These are phyloP conservation scores for Trichoderma atroviride DNA, from an alignment of 2,329 filamentous ascomycete species.

Conservation along the genomic window DNA sequence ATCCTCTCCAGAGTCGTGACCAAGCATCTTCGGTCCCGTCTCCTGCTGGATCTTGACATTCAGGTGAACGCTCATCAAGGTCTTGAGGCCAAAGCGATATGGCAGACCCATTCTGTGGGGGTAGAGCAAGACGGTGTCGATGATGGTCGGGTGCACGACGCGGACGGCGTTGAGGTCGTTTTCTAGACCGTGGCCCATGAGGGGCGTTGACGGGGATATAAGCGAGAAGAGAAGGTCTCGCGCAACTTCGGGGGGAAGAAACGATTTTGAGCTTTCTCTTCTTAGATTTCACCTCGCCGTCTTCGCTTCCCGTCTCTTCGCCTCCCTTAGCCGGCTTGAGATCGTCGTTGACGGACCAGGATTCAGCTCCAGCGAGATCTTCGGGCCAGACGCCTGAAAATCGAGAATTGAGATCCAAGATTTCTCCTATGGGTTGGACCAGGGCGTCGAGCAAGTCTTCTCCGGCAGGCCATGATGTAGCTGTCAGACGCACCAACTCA, in stretches of 20 bases:
- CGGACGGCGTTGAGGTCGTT: slow-evolving; percentile 89
- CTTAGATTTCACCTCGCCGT: slow-evolving; percentile 37
- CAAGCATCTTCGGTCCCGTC: slow-evolving; percentile 51
- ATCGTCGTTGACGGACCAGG: slow-evolving; percentile 47
- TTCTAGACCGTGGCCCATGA: slow-evolving; percentile 92
- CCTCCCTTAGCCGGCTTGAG: slow-evolving; percentile 34
- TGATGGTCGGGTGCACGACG: slow-evolving; percentile 79
- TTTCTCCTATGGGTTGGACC: slow-evolving; percentile 78
- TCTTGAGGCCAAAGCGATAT: slow-evolving; percentile 74
- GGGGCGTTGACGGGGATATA: slow-evolving; percentile 73
- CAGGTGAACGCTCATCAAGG: slow-evolving; percentile 70
- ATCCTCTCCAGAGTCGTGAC: slow-evolving; percentile 93
- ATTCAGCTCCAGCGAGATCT: slow-evolving; percentile 70
- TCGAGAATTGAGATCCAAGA: slow-evolving; percentile 87
- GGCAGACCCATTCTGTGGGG: slow-evolving; percentile 79
- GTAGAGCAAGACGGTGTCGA: slow-evolving; percentile 85
- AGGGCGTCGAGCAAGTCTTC: slow-evolving; percentile 78
- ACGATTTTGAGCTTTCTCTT: slow-evolving; percentile 67
- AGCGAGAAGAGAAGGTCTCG: slow-evolving; percentile 76
- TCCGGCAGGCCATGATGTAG: slow-evolving; percentile 81
- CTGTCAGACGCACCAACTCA: slow-evolving; percentile 88
- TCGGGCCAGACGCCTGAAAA: slow-evolving; percentile 86
- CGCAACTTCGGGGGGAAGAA: slow-evolving; percentile 72
- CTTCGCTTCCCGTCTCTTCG: slow-evolving; percentile 34
- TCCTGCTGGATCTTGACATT: slow-evolving; percentile 78